Conservation (phyloP, 148 eudicot species). For the Chenopodium quinoa region DNA sequence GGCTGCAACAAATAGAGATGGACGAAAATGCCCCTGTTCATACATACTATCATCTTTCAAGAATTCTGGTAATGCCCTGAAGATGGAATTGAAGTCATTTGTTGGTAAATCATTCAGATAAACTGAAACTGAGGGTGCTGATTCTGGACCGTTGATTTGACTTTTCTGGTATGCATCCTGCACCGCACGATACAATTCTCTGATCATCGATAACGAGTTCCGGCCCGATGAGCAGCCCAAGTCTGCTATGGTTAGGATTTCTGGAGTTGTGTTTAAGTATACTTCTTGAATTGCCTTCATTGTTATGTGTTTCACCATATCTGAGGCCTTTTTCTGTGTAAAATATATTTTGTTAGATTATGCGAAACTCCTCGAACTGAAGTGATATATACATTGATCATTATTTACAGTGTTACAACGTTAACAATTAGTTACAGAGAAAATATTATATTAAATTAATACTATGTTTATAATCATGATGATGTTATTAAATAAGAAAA, state of each 20-base stretch:
- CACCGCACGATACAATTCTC: constrained; percentile 44
- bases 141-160: constrained; percentile 11
- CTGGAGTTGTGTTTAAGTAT: constrained; percentile 34
- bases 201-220: constrained; percentile 51
- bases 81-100: constrained; percentile 36
- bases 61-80: constrained; percentile 30
- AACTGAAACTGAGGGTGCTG: constrained; percentile 29
- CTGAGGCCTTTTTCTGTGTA: constrained; percentile 58
- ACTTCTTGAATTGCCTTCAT: constrained; percentile 46
- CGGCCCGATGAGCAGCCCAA: constrained; percentile 80
- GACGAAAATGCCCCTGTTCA: constrained; percentile 24
- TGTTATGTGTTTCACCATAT: constrained; percentile 61
- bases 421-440: no score
- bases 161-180: constrained; percentile 25
- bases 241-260: constrained; percentile 64
- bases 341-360: no score
- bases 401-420: no score
- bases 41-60: constrained; percentile 3
- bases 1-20: constrained; percentile 56
- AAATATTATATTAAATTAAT: no score
- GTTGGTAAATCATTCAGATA: constrained; percentile 70
- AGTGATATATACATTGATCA: no score
- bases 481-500: no score
- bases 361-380: no score
- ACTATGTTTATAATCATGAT: no score